Base-by-base conservation (phyloP, 1,284 basidiomycete genomes). In the Neonothopanus nambi region DNA sequence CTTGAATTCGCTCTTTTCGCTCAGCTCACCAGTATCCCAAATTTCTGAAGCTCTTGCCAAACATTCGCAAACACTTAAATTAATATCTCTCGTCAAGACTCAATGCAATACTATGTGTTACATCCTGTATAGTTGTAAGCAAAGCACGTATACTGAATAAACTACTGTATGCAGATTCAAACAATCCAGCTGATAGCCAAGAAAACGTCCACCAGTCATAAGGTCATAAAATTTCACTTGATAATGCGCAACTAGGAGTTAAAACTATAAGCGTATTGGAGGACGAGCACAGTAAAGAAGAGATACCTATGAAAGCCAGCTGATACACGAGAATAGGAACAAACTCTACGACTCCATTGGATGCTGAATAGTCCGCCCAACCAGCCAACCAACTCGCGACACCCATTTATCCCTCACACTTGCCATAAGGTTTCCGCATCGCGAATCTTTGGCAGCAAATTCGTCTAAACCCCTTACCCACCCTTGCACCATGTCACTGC, bases 331-430 rank as follows among this genome's bases (percentile, higher is more conserved):
- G n/a, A n/a, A n/a, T n/a, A n/a, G 49, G 43, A 50, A 51, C 47
- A 48, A 47, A 54, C 52, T 61, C 33, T 43, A 61, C 56, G 75
- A 66, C 63, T 81, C 82, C 84, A 88, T 84, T 41, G 71, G 73
- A 26, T 79, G 75, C 41, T 77, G 70, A 36, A 65, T 65, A 15
- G 64, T 74, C 58, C 86, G 78, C 4, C 86, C 83, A 12, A 89
- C 82, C 37, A 91, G 65, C 89, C 90, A 92, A 1, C 89, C 89
- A 15, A 89, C 87, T 61, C 81, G 85, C 15, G 65, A 59, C 6
- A 90, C 79, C 89, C 89, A 91, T 38, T 72, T 70, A 64, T 91
- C 85, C 56, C 89, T 73, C 40, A 89, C 71, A 17, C 72, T 72
- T 62, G 78, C 73, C 77, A 91, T 79, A 40, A 76, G 68, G 21